phyloP scores from a whole-genome alignment of 352 stramenopile species.

The Phytophthora sp. region DNA sequence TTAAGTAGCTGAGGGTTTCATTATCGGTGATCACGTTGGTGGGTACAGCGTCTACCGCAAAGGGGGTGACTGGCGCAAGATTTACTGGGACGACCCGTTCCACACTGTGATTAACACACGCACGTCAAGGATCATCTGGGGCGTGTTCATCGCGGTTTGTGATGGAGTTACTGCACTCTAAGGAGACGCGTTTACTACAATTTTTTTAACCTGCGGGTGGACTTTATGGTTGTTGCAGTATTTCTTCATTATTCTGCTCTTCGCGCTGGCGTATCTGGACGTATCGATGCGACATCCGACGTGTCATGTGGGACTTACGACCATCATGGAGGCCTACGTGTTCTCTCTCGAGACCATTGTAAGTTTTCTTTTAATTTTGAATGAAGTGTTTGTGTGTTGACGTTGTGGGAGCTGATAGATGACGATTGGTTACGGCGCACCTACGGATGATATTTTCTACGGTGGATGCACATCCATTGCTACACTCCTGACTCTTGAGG shows the following conservation, averaged over 20 bases:
- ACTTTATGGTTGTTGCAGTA: slow-evolving; percentile 52
- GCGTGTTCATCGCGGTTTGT: slow-evolving; percentile 77
- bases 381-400: slow-evolving; percentile 5
- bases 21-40: slow-evolving; percentile 13
- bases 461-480: slow-evolving; percentile 83
- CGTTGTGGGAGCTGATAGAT: slow-evolving; percentile 49
- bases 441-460: slow-evolving; percentile 91
- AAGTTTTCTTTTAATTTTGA: slow-evolving; percentile 24
- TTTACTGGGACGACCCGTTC: slow-evolving; percentile 88
- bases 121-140: slow-evolving; percentile 79
- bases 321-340: slow-evolving; percentile 84
- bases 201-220: background rate
- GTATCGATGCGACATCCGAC: slow-evolving; percentile 62
- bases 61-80: slow-evolving; percentile 80
- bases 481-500: slow-evolving; percentile 78
- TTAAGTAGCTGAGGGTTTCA: slow-evolving; percentile 6
- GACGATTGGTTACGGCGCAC: slow-evolving; percentile 88
- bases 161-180: background rate
- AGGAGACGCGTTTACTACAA: background rate
- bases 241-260: slow-evolving; percentile 81
- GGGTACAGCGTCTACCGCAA: slow-evolving; percentile 59
- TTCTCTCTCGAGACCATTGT: slow-evolving; percentile 91
- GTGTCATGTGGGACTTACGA: slow-evolving; percentile 78
- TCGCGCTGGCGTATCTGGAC: slow-evolving; percentile 76
- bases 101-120: slow-evolving; percentile 89